Percentiles rank a stretch among this genome's conserved stretches.
phyloP scores from a whole-genome alignment of 305 asterid species.

The Solanum chacoense region DNA sequence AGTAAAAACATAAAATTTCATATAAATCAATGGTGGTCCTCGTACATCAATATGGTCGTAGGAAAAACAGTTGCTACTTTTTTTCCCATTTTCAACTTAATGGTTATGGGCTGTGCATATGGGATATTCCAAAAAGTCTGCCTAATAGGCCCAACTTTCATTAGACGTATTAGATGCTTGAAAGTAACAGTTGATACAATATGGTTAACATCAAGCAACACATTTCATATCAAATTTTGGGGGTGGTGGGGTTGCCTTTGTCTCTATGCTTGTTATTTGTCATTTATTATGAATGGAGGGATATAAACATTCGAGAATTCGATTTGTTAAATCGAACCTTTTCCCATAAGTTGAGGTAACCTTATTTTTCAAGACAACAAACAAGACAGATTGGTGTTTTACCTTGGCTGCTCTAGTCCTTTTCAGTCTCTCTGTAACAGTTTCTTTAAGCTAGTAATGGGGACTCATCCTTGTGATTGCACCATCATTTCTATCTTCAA shows the following conservation, averaged over 20 bases:
- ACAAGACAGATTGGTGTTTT: conserved; percentile 2
- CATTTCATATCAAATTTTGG: background rate
- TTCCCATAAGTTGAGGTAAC: background rate
- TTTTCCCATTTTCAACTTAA: background rate
- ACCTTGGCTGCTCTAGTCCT: background rate
- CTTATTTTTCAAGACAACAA: background rate
- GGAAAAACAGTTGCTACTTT: background rate
- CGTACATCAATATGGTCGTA: background rate
- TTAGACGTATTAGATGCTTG: background rate
- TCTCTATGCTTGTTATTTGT: background rate
- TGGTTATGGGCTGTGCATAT: background rate
- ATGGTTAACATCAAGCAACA: background rate
- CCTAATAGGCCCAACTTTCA: background rate
- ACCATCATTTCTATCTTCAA: background rate
- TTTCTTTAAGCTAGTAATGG: background rate
- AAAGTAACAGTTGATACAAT: background rate
- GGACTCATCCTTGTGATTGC: conserved; percentile 1
- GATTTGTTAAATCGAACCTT: background rate
- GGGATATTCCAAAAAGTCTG: background rate
- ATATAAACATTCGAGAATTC: background rate
- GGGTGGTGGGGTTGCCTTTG: background rate
- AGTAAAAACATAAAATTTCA: background rate
- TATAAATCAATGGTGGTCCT: background rate
- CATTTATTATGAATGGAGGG: background rate
- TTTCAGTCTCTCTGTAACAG: background rate